phyloP scores from a whole-genome alignment of 2,329 filamentous ascomycete species.

The Ambrosiella cleistominuta region DNA sequence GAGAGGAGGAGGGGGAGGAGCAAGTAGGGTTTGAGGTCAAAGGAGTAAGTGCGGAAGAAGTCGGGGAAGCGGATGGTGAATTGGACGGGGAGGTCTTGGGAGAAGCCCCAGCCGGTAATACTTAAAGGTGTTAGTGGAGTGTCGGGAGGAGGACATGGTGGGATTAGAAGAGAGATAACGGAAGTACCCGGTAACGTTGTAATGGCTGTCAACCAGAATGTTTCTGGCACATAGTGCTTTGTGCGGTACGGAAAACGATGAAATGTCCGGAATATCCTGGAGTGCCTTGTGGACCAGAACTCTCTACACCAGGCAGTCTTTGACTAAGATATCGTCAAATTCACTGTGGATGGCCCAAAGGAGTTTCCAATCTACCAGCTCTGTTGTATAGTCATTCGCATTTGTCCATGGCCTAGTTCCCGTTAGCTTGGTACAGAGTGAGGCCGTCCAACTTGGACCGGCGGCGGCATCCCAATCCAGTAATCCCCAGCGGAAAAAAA shows the following conservation, averaged over 20 bases:
- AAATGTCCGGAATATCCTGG: constrained; percentile 1
- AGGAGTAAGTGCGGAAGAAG: constrained; percentile 7
- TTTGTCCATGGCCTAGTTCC: constrained; percentile 6
- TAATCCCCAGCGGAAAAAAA: no score
- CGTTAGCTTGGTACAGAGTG: not conserved
- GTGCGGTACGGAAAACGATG: constrained; percentile 10
- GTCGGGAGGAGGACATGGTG: not conserved
- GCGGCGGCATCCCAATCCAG: no score
- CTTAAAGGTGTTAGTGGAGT: not conserved
- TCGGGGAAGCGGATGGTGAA: constrained; percentile 9
- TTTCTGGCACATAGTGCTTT: constrained; percentile 7
- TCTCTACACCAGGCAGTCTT: constrained; percentile 4
- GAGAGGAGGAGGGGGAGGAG: not conserved
- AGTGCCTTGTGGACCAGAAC: constrained; percentile 8
- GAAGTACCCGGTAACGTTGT: constrained; percentile 6
- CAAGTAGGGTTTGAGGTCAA: not conserved
- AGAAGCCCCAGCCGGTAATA: constrained; percentile 11
- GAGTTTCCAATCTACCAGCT: constrained; percentile 7
- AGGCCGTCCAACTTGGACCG: no score
- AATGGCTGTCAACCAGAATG: constrained; percentile 8
- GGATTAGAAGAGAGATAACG: not conserved
- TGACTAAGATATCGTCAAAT: constrained; percentile 1
- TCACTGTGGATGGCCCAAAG: not conserved
- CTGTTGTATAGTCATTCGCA: constrained; percentile 7
- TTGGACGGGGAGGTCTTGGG: constrained; percentile 6